Evolutionary conservation across 441 rosid genomes (phyloP).

Genomic region (Gossypium davidsonii): DNA sequence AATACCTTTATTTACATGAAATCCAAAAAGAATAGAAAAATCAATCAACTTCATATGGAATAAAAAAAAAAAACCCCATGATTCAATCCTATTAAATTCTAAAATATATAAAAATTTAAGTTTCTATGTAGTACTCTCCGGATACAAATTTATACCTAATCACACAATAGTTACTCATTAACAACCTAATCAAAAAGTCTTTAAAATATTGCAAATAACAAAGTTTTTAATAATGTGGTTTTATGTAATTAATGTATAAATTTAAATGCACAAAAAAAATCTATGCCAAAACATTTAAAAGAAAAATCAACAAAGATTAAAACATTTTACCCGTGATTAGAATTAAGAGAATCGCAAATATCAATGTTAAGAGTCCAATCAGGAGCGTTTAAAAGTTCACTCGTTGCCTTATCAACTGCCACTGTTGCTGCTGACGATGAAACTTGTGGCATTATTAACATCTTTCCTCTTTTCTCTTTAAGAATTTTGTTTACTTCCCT

Average conservation of each 20-base stretch:
- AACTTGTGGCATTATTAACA: conserved; percentile 26
- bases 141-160: too few species aligned
- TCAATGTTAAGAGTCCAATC: conserved; percentile 98
- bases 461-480: not conserved
- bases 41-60: not conserved
- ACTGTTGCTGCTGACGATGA: conserved; percentile 79
- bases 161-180: too few species aligned
- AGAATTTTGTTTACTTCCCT: conserved; percentile 1
- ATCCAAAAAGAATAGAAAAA: not conserved
- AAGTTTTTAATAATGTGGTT: not conserved
- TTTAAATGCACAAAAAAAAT: not conserved
- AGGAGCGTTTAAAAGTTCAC: conserved; percentile 78
- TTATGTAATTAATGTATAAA: not conserved
- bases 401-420: conserved; percentile 92
- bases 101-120: not conserved
- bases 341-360: conserved; percentile 86
- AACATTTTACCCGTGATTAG: conserved; percentile 54
- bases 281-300: not conserved
- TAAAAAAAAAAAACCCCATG: not conserved
- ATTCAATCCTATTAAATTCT: not conserved
- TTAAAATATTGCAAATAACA: not conserved
- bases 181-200: not conserved
- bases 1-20: not conserved
- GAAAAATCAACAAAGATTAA: not conserved
- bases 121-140: too few species aligned